A percentile compares a stretch with the other conserved stretches of the same genome.
Evolutionary conservation across 305 asterid genomes (phyloP).

Genomic region (Ilex paraguariensis): DNA sequence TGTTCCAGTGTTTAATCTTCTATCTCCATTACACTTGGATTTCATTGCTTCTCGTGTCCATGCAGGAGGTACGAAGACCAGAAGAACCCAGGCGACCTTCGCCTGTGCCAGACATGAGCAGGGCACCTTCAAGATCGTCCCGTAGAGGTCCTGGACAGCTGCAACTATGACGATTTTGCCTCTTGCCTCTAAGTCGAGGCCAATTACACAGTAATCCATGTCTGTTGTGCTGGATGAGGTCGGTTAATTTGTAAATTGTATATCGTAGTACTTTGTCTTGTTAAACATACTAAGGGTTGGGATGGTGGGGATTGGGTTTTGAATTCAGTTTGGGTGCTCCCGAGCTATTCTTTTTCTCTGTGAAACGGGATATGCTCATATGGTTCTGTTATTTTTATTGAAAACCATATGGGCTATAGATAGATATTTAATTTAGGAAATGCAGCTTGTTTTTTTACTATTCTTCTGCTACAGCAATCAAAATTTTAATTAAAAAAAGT

Average conservation of each 20-base stretch:
- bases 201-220: slow-evolving; percentile 20
- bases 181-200: slow-evolving; percentile 14
- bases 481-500: no score
- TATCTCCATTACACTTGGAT: not conserved
- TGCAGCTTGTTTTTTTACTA: not conserved
- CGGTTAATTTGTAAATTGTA: slow-evolving; percentile 66
- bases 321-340: not conserved
- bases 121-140: slow-evolving; percentile 62
- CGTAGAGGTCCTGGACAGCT: slow-evolving; percentile 66
- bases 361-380: not conserved
- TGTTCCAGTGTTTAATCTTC: not conserved
- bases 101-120: slow-evolving; percentile 39
- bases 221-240: slow-evolving; percentile 19
- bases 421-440: not conserved
- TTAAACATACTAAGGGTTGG: not conserved
- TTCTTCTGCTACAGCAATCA: no score
- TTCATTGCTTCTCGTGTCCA: no score
- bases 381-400: slow-evolving; percentile 5
- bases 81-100: slow-evolving; percentile 55
- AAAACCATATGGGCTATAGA: not conserved
- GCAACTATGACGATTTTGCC: slow-evolving; percentile 31
- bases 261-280: slow-evolving; percentile 17
- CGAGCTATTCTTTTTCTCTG: slow-evolving; percentile 6
- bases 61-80: slow-evolving; percentile 60
- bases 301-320: not conserved